Conservation (phyloP, 2,329 filamentous ascomycete genomes). For the Shiraia bambusicola region DNA sequence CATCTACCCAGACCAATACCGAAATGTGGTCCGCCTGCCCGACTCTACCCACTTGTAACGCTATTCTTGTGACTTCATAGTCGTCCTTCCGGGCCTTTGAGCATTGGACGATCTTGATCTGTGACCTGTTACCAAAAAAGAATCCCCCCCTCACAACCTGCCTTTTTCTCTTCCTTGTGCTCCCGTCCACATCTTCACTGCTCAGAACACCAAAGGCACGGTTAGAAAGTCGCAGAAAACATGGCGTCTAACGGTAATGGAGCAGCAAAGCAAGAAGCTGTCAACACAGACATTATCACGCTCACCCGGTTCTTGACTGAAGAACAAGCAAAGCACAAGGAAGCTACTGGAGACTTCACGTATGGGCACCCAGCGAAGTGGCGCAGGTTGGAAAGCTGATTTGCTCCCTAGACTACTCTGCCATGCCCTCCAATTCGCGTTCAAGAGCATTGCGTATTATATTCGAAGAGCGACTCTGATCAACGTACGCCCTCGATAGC, state of each 20-base stretch:
- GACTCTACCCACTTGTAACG: slow-evolving; percentile 43
- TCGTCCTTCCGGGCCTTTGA: slow-evolving; percentile 18
- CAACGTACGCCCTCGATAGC: slow-evolving; percentile 55
- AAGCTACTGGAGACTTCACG: slow-evolving; percentile 99
- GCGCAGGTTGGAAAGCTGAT: not conserved
- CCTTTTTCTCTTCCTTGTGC: slow-evolving; percentile 3
- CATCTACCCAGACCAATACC: slow-evolving; percentile 34
- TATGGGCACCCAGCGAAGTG: slow-evolving; percentile 50
- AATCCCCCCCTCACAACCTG: slow-evolving; percentile 5
- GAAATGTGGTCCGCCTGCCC: slow-evolving; percentile 40
- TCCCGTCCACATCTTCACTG: slow-evolving; percentile 1
- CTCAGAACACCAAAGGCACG: not conserved
- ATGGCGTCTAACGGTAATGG: slow-evolving; percentile 46
- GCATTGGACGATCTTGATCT: slow-evolving; percentile 15
- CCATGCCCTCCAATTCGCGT: slow-evolving; percentile 97
- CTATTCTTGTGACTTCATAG: slow-evolving; percentile 36
- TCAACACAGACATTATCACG: slow-evolving; percentile 96
- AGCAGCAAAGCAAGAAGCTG: slow-evolving; percentile 53
- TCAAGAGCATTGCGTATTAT: slow-evolving; percentile 99
- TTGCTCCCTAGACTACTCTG: slow-evolving; percentile 71
- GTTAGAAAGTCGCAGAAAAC: slow-evolving; percentile 4
- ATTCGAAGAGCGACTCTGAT: slow-evolving; percentile 94
- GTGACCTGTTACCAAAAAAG: no score
- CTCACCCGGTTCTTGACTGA: slow-evolving; percentile 94
- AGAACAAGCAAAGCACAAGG: slow-evolving; percentile 88